These are phyloP conservation scores for Trametes elegans DNA, from an alignment of 768 basidiomycete species.

Conservation along the genomic window DNA sequence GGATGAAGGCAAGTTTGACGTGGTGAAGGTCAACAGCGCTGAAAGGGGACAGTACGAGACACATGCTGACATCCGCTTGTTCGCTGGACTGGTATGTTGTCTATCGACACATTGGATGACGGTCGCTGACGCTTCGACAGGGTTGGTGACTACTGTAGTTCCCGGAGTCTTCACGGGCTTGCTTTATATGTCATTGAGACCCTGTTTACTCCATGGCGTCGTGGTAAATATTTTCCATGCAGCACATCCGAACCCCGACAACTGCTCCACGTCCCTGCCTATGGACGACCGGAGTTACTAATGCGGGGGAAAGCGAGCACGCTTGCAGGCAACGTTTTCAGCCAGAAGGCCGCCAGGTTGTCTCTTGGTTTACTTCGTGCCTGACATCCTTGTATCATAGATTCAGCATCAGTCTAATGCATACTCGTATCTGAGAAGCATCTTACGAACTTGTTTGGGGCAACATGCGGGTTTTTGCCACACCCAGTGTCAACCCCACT, in stretches of 20 bases:
- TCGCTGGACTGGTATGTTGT: slow-evolving; percentile 43
- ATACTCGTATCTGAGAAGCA: no score
- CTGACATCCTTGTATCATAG: no score
- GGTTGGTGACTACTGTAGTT: slow-evolving; percentile 15
- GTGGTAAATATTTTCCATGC: no score
- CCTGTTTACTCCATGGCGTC: neutral
- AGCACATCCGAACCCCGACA: slow-evolving; percentile 19
- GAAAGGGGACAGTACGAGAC: slow-evolving; percentile 43
- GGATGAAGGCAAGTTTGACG: slow-evolving; percentile 34
- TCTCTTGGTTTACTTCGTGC: slow-evolving; percentile 20
- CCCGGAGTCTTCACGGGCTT: no score
- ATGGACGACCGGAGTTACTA: slow-evolving; percentile 27
- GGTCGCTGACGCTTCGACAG: slow-evolving; percentile 4
- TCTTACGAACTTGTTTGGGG: no score
- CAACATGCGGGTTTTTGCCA: no score
- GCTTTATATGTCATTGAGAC: no score
- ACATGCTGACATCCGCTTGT: slow-evolving; percentile 42
- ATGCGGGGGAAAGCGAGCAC: slow-evolving; percentile 24
- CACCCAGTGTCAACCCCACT: no score
- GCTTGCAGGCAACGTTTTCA: slow-evolving; percentile 15
- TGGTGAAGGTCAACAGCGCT: slow-evolving; percentile 46
- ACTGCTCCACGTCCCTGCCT: slow-evolving; percentile 23
- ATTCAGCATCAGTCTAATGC: no score
- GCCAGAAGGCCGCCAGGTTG: slow-evolving; percentile 5
- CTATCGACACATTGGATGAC: neutral